Percentiles rank a stretch among this genome's conserved stretches.
These are phyloP conservation scores for Fusarium luffae DNA, from an alignment of 2,329 filamentous ascomycete genomes.

Conservation along the genomic window DNA sequence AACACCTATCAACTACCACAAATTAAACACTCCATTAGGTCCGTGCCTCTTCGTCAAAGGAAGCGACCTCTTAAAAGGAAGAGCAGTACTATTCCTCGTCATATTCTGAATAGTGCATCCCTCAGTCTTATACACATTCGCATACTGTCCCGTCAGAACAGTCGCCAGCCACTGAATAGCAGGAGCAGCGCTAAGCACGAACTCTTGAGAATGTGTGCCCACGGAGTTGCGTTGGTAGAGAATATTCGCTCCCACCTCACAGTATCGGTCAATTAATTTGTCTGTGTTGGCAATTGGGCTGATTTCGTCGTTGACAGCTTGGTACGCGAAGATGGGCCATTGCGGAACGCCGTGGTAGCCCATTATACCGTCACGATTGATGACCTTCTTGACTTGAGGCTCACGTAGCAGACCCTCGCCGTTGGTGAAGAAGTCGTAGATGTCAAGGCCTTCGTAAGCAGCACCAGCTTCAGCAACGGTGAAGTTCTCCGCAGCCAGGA, in stretches of 20 bases:
- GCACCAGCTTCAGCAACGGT: slow-evolving; percentile 20
- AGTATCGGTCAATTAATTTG: slow-evolving; percentile 33
- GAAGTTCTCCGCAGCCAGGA: slow-evolving; percentile 30
- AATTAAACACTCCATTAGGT: slow-evolving; percentile 15
- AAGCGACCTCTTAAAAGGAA: slow-evolving; percentile 5
- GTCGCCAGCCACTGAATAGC: slow-evolving; percentile 31
- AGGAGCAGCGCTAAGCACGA: not conserved
- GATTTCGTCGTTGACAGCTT: slow-evolving; percentile 37
- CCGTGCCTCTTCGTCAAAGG: slow-evolving; percentile 18
- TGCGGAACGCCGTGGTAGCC: slow-evolving; percentile 41
- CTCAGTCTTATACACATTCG: slow-evolving; percentile 13
- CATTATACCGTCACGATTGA: slow-evolving; percentile 42
- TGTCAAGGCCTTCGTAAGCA: slow-evolving; percentile 19
- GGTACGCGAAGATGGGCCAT: slow-evolving; percentile 41
- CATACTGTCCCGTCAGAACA: slow-evolving; percentile 29
- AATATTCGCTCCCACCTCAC: slow-evolving; percentile 36
- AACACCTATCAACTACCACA: slow-evolving; percentile 34
- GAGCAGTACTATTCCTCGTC: slow-evolving; percentile 27
- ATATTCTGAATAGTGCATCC: slow-evolving; percentile 41
- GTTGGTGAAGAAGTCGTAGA: slow-evolving; percentile 32
- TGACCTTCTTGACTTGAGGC: slow-evolving; percentile 2
- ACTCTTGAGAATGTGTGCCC: slow-evolving; percentile 30
- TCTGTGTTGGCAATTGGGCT: slow-evolving; percentile 35
- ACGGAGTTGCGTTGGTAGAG: slow-evolving; percentile 40
- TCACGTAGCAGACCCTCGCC: slow-evolving; percentile 12